Evolutionary conservation across 495 filamentous ascomycete species (phyloP), one percentile per base, ranked within the genome.

Genomic region (Daldinia loculata): DNA sequence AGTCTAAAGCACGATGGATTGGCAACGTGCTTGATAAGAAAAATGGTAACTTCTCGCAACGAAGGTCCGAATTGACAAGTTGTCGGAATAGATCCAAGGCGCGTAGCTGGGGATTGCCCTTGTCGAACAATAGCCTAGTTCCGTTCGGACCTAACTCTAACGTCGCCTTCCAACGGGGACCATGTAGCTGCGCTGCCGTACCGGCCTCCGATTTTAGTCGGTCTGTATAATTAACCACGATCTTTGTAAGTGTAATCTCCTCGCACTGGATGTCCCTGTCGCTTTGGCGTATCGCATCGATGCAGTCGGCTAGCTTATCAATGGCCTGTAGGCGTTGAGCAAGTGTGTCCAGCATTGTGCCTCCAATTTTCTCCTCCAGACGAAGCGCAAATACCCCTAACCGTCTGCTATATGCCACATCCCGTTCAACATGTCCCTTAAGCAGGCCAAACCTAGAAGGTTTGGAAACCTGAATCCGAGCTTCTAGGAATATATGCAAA

Each of bases 31-130:
- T 76, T 4, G 81, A 81, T 2, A 85, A 67, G 67, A 74, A 83
- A 22, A 67, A 67, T 12, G 83, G 82, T 0, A 85, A 61, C 8
- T 63, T 66, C 15, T 66, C 62, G 43, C 81, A 79, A 6, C 70
- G 71, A 17, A 70, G 69, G 0, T 71, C 61, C 12, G 77, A 80
- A 75, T 94, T 94, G 56, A 95, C 78, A 39, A 87, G 80, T 17
- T 80, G 80, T 6, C 84, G 85, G 12, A 98, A 81, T 30, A 86
- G 80, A 59, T 91, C 88, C 38, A 87, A 80, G 19, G 94, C 89
- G 15, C 91, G 87, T 50, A 90, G 82, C 75, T 97, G 94, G 0
- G 94, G 94, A 68, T 93, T 97, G 14, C 82, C 82, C 22, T 75
- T 74, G 22, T 90, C 86, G 24, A 98, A 81, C 12, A 73, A 64